Conservation (phyloP, 768 basidiomycete genomes). For the Boletus sensibilis region DNA sequence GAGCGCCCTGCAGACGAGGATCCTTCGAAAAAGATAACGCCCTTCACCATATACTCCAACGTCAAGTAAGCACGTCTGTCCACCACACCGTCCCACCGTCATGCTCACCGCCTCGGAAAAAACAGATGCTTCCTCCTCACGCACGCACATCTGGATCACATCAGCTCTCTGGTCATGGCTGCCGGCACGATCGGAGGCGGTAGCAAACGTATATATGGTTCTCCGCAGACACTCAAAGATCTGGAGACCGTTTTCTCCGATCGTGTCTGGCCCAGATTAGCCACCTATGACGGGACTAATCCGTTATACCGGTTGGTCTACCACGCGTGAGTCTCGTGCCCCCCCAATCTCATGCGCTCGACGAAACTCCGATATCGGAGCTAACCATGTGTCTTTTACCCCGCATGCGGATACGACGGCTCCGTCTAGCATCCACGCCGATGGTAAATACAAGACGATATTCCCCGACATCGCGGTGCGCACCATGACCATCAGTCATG, state of each 20-base stretch:
- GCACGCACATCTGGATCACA: slow-evolving; percentile 91
- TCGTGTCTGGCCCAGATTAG: slow-evolving; percentile 83
- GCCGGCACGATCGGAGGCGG: slow-evolving; percentile 71
- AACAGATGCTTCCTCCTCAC: slow-evolving; percentile 79
- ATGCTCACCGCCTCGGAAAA: not conserved
- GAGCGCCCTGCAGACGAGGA: slow-evolving; percentile 11
- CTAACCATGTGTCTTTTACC: slow-evolving; percentile 3
- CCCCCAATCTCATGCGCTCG: not conserved
- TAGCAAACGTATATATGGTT: slow-evolving; percentile 62
- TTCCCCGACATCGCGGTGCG: slow-evolving; percentile 59
- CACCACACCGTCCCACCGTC: not conserved
- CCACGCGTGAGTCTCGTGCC: slow-evolving; percentile 49
- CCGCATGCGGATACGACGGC: not conserved
- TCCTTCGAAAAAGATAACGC: slow-evolving; percentile 18
- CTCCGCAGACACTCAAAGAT: slow-evolving; percentile 60
- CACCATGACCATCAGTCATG: slow-evolving; percentile 72
- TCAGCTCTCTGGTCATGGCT: slow-evolving; percentile 75
- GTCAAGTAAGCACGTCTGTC: slow-evolving; percentile 29
- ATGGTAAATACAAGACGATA: slow-evolving; percentile 53
- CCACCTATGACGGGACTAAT: slow-evolving; percentile 66
- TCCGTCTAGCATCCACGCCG: slow-evolving; percentile 44
- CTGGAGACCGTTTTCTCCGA: slow-evolving; percentile 74
- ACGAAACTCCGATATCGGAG: slow-evolving; percentile 3
- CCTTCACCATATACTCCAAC: slow-evolving; percentile 30
- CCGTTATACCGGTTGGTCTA: slow-evolving; percentile 61